These are phyloP conservation scores for Aschersonia sp. DNA, from an alignment of 2,329 filamentous ascomycete species.

Conservation along the genomic window DNA sequence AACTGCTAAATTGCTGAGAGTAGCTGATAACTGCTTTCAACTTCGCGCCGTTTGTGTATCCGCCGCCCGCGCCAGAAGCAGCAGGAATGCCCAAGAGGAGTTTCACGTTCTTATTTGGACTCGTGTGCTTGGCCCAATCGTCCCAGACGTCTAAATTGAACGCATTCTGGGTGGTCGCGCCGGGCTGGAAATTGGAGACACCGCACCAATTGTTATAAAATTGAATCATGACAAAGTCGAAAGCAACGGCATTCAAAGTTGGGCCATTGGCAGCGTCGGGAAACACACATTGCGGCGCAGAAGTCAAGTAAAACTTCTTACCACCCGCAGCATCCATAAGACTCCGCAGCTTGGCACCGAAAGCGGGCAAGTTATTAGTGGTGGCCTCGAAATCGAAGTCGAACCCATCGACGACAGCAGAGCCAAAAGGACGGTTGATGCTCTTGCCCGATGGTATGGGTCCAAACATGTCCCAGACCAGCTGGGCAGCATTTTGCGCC, in stretches of 20 bases:
- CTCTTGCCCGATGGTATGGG: conserved; percentile 28
- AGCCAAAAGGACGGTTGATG: conserved; percentile 35
- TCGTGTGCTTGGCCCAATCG: conserved; percentile 41
- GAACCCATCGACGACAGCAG: conserved; percentile 42
- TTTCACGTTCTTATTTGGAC: conserved; percentile 44
- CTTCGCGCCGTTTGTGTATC: conserved; percentile 34
- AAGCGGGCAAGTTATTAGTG: conserved; percentile 43
- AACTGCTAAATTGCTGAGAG: conserved; percentile 38
- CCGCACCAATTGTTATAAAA: conserved; percentile 60
- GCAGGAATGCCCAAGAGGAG: conserved; percentile 47
- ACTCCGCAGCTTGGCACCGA: conserved; percentile 41
- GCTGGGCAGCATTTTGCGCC: conserved; percentile 41
- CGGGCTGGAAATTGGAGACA: conserved; percentile 31
- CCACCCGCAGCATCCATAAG: conserved; percentile 35
- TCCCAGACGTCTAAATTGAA: conserved; percentile 54
- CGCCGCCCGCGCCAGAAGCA: conserved; percentile 35
- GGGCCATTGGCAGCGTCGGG: conserved; percentile 45
- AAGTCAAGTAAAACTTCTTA: conserved; percentile 47
- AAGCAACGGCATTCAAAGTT: conserved; percentile 38
- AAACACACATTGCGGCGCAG: conserved; percentile 54
- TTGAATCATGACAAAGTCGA: conserved; percentile 49
- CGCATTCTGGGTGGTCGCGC: conserved; percentile 28
- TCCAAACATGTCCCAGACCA: conserved; percentile 59
- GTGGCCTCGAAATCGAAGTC: conserved; percentile 60
- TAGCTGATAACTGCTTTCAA: conserved; percentile 38